These are phyloP conservation scores for Rhynchospora tenuis DNA, from an alignment of 176 grass and related monocot species.

Conservation along the genomic window DNA sequence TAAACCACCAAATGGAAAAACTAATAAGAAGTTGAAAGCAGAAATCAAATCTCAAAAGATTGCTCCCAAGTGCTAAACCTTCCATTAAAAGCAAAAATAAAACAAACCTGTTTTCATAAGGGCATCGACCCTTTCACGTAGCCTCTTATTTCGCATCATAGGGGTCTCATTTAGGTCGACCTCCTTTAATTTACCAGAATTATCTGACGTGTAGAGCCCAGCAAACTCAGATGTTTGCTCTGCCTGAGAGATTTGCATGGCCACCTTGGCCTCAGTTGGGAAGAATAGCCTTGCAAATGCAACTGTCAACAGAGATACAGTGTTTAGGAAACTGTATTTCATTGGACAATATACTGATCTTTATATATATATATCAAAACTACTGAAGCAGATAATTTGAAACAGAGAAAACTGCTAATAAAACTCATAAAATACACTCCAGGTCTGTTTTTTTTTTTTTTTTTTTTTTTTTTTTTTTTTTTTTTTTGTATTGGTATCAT, in stretches of 20 bases:
- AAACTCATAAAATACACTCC: neutral
- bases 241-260: constrained; percentile 93
- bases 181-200: constrained; percentile 67
- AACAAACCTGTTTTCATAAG: constrained; percentile 78
- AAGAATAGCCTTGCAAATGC: constrained; percentile 90
- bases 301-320: constrained; percentile 44
- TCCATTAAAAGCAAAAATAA: constrained; percentile 4
- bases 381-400: neutral
- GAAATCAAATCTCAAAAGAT: constrained; percentile 6
- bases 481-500: neutral
- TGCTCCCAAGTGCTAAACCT: neutral
- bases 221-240: constrained; percentile 60
- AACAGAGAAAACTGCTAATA: neutral
- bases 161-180: constrained; percentile 97
- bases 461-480: neutral
- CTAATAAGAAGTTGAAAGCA: neutral
- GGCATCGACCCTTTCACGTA: constrained; percentile 67
- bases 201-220: constrained; percentile 34
- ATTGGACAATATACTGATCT: neutral
- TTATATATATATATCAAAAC: neutral
- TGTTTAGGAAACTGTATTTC: neutral
- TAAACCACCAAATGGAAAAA: neutral
- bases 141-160: constrained; percentile 64
- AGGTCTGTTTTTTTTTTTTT: neutral
- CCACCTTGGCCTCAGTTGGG: constrained; percentile 83